Base-by-base conservation (phyloP, 1,139 yeast species). In the Saccharomyces hybrid region DNA sequence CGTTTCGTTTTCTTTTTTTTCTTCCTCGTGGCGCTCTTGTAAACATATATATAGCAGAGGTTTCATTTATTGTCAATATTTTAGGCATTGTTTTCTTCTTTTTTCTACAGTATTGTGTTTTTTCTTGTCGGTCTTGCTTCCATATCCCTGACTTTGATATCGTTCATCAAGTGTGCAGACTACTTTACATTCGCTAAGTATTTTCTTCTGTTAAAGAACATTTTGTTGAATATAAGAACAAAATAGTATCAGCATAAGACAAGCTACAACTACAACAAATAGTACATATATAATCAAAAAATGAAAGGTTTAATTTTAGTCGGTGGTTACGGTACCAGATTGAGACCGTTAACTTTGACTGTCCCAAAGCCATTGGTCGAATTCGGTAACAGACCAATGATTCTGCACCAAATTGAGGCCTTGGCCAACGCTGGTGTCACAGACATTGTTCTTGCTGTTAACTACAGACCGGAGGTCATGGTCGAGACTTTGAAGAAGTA, bases 301-400 rank as follows among this genome's bases (percentile, higher is more conserved):
- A 93, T 93, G 99, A 93, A 93, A 81, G 99, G 97, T 72, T 84
- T 93, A 75, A 93, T 93, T 81, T 87, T 93, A 74, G 99, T 93
- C 69, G 99, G 99, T 72, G 99, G 99, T 75, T 93, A 90, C 80
- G 99, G 99, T 81, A 93, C 99, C 71, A 95, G 99, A 79, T 87
- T 93, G 79, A 91, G 99, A 83, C 99, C 99, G 61, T 81, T 93
- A 70, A 95, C 99, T 59, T 81, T 95, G 70, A 91, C 99, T 56
- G 82, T 88, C 63, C 99, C 99, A 74, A 95, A 95, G 79, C 99
- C 99, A 54, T 81, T 95, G 75, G 99, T 95, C 62, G 99, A 95
- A 77, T 93, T 93, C 70, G 99, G 90, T 73, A 93, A 93, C 87
- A 88, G 95, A 79, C 98, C 99, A 69, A 87, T 87, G 95, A 87